Evolutionary conservation across 2,329 filamentous ascomycete species (phyloP).

Genomic region (Trichoderma sp.): DNA sequence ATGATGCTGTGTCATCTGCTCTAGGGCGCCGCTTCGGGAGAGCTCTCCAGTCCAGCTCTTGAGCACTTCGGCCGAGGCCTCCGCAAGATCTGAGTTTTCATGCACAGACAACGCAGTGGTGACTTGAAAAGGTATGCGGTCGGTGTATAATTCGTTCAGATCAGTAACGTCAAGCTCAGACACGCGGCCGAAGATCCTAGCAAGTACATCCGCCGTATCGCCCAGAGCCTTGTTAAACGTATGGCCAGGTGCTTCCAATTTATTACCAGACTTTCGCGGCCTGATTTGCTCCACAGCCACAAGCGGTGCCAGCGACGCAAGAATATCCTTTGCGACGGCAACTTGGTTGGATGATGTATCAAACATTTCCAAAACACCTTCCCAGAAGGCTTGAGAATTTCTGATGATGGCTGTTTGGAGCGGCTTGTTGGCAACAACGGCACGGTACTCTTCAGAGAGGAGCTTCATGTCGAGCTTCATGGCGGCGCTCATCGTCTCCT

Average conservation of each 20-base stretch:
- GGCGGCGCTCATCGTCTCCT: constrained; percentile 55
- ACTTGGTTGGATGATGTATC: constrained; percentile 70
- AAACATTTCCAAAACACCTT: constrained; percentile 66
- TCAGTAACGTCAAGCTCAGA: constrained; percentile 73
- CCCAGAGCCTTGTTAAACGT: constrained; percentile 75
- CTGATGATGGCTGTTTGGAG: constrained; percentile 69
- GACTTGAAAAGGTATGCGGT: constrained; percentile 68
- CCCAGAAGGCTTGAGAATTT: constrained; percentile 57
- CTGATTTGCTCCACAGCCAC: constrained; percentile 75
- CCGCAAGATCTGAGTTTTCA: constrained; percentile 75
- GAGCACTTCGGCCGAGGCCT: constrained; percentile 77
- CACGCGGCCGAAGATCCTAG: constrained; percentile 74
- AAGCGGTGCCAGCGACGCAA: constrained; percentile 70
- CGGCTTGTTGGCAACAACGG: constrained; percentile 60
- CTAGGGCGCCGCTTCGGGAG: constrained; percentile 44
- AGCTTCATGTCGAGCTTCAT: constrained; percentile 49
- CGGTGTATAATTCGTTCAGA: constrained; percentile 68
- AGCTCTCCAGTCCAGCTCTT: constrained; percentile 76
- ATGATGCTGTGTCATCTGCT: constrained; percentile 44
- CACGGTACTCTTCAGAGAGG: constrained; percentile 50
- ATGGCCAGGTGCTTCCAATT: constrained; percentile 47
- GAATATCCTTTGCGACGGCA: constrained; percentile 72
- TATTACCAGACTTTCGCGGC: constrained; percentile 50
- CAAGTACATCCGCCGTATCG: constrained; percentile 60
- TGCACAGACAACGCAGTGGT: constrained; percentile 81